phyloP scores from a whole-genome alignment of 371 early-diverging fungal species.

The Syncephalastrum sp. region DNA sequence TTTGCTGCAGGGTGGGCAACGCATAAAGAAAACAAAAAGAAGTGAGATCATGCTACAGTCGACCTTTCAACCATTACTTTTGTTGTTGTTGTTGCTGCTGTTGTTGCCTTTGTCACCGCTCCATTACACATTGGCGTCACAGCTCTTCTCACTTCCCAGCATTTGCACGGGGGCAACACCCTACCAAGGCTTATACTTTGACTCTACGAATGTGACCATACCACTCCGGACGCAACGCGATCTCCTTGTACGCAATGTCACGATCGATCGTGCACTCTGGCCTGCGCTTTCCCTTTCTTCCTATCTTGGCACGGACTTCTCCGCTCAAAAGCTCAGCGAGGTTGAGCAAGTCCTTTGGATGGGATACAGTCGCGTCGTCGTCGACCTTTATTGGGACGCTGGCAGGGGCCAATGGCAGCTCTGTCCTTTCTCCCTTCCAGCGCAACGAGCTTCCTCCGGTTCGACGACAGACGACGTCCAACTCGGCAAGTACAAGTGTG shows the following conservation, averaged over 20 bases:
- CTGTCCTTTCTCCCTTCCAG: slow-evolving; percentile 23
- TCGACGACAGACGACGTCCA: slow-evolving; percentile 10
- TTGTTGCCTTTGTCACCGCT: no score
- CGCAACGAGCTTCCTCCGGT: slow-evolving; percentile 1
- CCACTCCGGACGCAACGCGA: slow-evolving; percentile 42
- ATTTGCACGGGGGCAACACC: slow-evolving; percentile 26
- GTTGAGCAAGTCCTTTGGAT: slow-evolving; percentile 18
- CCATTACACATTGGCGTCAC: neutral
- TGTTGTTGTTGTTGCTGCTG: no score
- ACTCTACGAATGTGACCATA: slow-evolving; percentile 16
- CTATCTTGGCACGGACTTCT: slow-evolving; percentile 36
- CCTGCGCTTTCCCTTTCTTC: slow-evolving; percentile 36
- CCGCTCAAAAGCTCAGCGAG: slow-evolving; percentile 13
- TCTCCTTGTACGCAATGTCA: slow-evolving; percentile 32
- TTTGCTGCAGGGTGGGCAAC: no score
- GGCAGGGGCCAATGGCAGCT: slow-evolving; percentile 29
- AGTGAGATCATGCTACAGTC: no score
- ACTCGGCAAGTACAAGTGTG: slow-evolving; percentile 16
- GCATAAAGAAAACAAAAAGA: no score
- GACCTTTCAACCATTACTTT: no score
- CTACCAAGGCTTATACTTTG: slow-evolving; percentile 21
- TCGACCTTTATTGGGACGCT: slow-evolving; percentile 42
- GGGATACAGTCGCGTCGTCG: slow-evolving; percentile 39
- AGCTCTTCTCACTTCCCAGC: slow-evolving; percentile 4
- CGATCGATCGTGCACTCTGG: slow-evolving; percentile 39